Conservation (phyloP, 2,329 filamentous ascomycete genomes). For the Colletotrichum camelliae region DNA sequence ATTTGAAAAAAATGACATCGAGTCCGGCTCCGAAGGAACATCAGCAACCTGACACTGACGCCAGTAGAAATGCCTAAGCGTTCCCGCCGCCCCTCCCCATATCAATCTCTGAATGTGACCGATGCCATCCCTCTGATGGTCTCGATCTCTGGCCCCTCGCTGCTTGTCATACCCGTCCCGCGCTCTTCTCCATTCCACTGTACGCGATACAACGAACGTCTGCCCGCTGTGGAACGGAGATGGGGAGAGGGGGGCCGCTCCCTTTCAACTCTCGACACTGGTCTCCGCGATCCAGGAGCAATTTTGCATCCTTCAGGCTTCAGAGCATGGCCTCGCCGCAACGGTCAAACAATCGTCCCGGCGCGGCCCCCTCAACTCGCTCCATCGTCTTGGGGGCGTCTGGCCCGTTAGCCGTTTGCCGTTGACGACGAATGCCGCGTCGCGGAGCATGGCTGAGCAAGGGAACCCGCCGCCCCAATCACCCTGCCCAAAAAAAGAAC, state of each 20-base stretch:
- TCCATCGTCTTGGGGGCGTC: neutral
- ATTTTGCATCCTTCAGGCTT: neutral
- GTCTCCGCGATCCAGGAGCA: neutral
- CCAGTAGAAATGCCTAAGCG: neutral
- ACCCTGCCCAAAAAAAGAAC: neutral
- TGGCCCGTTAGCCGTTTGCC: neutral
- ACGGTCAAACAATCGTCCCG: neutral
- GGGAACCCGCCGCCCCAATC: neutral
- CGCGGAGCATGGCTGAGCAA: neutral
- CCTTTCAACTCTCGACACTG: neutral
- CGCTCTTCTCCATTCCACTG: slow-evolving; percentile 16
- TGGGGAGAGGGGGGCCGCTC: neutral
- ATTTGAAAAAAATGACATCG: neutral
- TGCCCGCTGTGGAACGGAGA: slow-evolving; percentile 13
- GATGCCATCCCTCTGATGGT: neutral
- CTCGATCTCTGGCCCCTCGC: neutral
- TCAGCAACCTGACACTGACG: neutral
- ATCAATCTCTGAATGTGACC: neutral
- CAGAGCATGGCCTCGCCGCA: neutral
- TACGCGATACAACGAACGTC: slow-evolving; percentile 10
- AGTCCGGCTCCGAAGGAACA: neutral
- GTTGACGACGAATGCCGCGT: neutral
- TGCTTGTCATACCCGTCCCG: neutral
- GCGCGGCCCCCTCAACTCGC: neutral
- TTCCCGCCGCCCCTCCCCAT: neutral